Base-by-base conservation (phyloP, 192 early-diverging fungal species). In the Podila clonocystis region DNA sequence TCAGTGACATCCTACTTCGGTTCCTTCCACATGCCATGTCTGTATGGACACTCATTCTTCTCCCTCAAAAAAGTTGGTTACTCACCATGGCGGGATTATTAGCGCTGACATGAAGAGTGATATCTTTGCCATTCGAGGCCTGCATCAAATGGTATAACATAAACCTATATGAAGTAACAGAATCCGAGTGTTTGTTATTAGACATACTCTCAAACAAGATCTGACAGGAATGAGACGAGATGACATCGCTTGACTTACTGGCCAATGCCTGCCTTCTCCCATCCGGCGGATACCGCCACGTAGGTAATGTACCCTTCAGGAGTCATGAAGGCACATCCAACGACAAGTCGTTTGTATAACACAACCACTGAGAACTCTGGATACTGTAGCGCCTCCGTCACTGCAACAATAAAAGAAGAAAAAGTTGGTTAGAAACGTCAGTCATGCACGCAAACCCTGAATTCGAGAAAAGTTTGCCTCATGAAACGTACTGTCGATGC, bases 241-340 rank as follows among this genome's bases (percentile, higher is more conserved):
- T 68, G 17, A 45, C 26, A 30, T 17, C 30, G 11, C 6, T 8
- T 12, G 22, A 80, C 84, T 82, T 83, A 93, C 88, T 91, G 89
- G 70, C 91, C 95, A 82, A 97, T 94, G 7, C 95, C 94, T 0
- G 90, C 92, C 48, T 89, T 88, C 65, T 92, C 91, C 96, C 96
- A 98, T 8, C 95, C 95, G 26, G 91, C 88, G 0, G 86, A 75
- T 7, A 98, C 96, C 20, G 92, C 93, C 58, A 98, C 87, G 70
- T 95, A 98, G 26, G 95, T 94, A 36, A 97, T 89, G 68, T 98
- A 98, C 34, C 91, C 94, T 61, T 95, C 93, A 0, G 96, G 96
- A 13, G 95, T 95, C 86, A 97, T 94, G 69, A 98, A 95, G 4
- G 93, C 96, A 85, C 95, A 97, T 5, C 95, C 96, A 59, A 97